phyloP scores from a whole-genome alignment of 306 rosid species.

The Quercus aquifolioides region DNA sequence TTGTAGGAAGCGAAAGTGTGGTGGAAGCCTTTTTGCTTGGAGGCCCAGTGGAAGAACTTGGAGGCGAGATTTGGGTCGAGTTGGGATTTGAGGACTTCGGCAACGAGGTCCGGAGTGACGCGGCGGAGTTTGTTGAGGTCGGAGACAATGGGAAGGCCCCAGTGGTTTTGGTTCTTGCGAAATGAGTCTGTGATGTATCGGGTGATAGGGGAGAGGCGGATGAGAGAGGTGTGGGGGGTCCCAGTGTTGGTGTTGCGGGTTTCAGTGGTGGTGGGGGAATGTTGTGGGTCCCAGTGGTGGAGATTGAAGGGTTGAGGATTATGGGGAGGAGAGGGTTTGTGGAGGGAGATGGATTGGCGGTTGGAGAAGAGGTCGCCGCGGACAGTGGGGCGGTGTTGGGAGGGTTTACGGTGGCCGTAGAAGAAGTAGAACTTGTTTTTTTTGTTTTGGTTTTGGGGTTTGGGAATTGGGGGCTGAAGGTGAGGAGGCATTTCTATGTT shows the following conservation, averaged over 20 bases:
- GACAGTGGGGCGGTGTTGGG: constrained; percentile 72
- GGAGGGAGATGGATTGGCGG: constrained; percentile 33
- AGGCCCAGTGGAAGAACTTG: constrained; percentile 78
- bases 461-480: constrained; percentile 33
- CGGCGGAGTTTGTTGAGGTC: constrained; percentile 85
- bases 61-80: constrained; percentile 51
- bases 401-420: constrained; percentile 81
- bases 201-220: constrained; percentile 71
- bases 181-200: constrained; percentile 70
- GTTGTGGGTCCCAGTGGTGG: constrained; percentile 70
- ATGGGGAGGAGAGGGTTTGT: constrained; percentile 17
- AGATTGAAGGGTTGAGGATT: constrained; percentile 40
- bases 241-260: constrained; percentile 2
- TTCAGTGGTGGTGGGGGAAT: constrained; percentile 17
- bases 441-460: constrained; percentile 9
- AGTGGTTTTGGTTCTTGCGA: constrained; percentile 23
- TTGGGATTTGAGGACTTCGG: constrained; percentile 77
- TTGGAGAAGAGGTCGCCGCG: constrained; percentile 76
- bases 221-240: constrained; percentile 30
- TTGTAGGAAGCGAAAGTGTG: constrained; percentile 73
- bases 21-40: constrained; percentile 63
- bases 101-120: constrained; percentile 64
- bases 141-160: constrained; percentile 52
- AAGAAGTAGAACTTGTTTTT: constrained; percentile 45
- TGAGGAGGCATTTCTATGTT: constrained; percentile 52